phyloP scores from a whole-genome alignment of 768 basidiomycete genomes.

The Nidularia pulvinata region DNA sequence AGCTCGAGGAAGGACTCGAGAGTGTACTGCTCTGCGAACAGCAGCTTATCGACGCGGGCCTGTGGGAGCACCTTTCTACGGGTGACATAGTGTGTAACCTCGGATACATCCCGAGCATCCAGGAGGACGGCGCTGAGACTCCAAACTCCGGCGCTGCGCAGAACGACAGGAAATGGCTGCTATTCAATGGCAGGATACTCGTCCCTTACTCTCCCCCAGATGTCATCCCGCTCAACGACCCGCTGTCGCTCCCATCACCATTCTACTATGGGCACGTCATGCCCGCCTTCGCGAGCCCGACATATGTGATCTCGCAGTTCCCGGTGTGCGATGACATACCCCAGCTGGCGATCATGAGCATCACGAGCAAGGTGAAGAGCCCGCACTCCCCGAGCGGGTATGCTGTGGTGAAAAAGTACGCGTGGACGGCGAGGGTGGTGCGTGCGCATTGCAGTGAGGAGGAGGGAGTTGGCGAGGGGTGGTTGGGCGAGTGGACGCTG shows the following conservation, averaged over 20 bases:
- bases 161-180: conserved; percentile 53
- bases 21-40: conserved; percentile 61
- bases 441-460: conserved; percentile 27
- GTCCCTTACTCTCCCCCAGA: conserved; percentile 61
- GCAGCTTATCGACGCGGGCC: conserved; percentile 62
- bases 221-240: conserved; percentile 50
- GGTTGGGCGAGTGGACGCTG: conserved; percentile 80
- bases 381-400: conserved; percentile 61
- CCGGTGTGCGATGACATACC: conserved; percentile 37
- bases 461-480: conserved; percentile 58
- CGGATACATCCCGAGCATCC: conserved; percentile 61
- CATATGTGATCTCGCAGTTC: conserved; percentile 29
- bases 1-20: conserved; percentile 38
- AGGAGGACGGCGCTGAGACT: not conserved
- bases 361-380: conserved; percentile 50
- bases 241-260: conserved; percentile 70
- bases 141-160: not conserved
- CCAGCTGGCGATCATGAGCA: conserved; percentile 46
- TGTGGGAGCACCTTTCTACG: conserved; percentile 75
- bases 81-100: conserved; percentile 84
- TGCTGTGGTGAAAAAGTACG: conserved; percentile 58
- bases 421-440: conserved; percentile 59
- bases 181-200: conserved; percentile 69
- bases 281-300: conserved; percentile 32
- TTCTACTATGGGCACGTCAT: conserved; percentile 77